Conservation (phyloP, 139 green algal genomes). For the Medakamo hakoo region DNA sequence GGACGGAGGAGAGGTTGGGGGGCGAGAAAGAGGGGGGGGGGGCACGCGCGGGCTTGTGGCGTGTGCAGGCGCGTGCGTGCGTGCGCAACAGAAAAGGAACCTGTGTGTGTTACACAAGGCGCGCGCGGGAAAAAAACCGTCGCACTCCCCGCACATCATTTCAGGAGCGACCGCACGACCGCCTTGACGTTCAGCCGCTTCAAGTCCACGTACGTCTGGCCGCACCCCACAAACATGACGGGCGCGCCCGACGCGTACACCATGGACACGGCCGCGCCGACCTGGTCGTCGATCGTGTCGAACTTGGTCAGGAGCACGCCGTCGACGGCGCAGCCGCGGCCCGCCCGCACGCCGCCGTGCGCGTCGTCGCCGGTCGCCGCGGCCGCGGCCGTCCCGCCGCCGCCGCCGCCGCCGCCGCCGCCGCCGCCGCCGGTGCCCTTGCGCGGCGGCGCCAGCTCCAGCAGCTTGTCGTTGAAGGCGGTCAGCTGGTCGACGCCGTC, state of each 20-base stretch:
- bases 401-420: no score
- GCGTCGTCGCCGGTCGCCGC: background rate
- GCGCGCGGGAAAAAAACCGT: no score
- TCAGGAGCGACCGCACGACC: conserved; percentile 67
- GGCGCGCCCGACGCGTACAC: conserved; percentile 88
- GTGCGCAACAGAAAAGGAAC: no score
- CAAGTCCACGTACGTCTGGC: conserved; percentile 95
- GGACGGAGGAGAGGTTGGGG: no score
- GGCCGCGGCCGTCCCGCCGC: background rate
- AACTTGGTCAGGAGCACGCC: conserved; percentile 84
- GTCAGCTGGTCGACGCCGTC: conserved; percentile 94
- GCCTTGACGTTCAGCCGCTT: conserved; percentile 80
- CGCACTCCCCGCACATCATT: conserved; percentile 3
- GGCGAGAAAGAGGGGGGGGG: no score
- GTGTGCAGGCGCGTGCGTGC: no score
- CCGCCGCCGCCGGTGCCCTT: background rate
- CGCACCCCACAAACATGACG: conserved; percentile 96
- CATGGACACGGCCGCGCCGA: conserved; percentile 94
- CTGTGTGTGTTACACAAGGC: no score
- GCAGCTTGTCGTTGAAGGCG: conserved; percentile 87
- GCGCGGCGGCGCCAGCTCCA: conserved; percentile 33
- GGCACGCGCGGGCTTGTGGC: no score
- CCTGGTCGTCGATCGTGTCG: conserved; percentile 94
- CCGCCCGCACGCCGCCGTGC: no score
- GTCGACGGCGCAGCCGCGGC: conserved; percentile 16